Evolutionary conservation across 306 rosid genomes (phyloP).

Genomic region (Canavalia gladiata): DNA sequence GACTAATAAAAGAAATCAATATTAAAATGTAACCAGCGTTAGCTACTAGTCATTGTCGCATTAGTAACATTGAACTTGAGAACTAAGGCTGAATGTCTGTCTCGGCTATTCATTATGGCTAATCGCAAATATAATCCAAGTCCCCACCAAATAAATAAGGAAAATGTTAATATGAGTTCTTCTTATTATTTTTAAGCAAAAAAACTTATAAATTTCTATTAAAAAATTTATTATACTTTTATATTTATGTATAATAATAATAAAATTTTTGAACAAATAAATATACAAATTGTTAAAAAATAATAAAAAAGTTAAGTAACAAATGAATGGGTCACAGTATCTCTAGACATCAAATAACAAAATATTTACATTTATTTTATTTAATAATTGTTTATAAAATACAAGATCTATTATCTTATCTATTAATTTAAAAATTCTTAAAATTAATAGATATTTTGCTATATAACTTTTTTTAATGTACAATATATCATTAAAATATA

Average conservation of each 20-base stretch:
- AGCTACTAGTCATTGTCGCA: not conserved
- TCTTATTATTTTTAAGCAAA: no score
- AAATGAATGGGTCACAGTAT: not conserved
- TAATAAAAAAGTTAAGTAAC: not conserved
- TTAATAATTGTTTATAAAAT: no score
- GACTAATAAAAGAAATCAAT: not conserved
- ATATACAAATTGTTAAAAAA: not conserved
- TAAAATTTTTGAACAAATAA: not conserved
- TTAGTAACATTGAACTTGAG: not conserved
- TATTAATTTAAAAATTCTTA: no score
- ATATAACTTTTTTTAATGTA: no score
- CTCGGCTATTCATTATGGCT: not conserved
- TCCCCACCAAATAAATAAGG: not conserved
- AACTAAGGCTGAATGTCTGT: conserved; percentile 5
- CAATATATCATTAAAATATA: no score
- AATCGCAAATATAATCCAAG: not conserved
- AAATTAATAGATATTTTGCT: no score
- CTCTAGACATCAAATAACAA: no score
- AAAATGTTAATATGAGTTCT: not conserved
- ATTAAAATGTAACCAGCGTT: conserved; percentile 2
- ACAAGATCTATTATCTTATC: no score
- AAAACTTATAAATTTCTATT: no score
- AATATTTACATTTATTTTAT: no score
- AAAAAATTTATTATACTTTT: no score
- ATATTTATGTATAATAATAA: no score